A percentile compares a stretch with the other conserved stretches of the same genome.
These are phyloP conservation scores for Phytophthora kernoviae DNA, from an alignment of 352 stramenopile genomes.

Conservation along the genomic window DNA sequence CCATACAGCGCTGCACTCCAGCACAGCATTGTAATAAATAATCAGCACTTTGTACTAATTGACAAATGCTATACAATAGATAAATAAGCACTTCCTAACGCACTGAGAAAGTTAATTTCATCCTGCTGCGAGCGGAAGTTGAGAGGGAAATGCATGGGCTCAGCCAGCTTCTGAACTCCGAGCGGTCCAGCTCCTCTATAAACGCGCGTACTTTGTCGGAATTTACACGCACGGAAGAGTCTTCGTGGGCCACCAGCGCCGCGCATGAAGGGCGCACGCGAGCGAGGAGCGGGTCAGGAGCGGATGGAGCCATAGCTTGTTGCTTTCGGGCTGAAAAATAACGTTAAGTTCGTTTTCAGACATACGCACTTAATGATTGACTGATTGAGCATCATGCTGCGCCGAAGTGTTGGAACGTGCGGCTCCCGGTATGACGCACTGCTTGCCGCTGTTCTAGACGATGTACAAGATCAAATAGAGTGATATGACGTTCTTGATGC, in stretches of 20 bases:
- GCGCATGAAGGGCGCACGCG: slow-evolving; percentile 63
- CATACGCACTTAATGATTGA: slow-evolving; percentile 19
- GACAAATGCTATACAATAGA: not conserved
- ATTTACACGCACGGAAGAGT: slow-evolving; percentile 55
- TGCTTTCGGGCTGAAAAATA: slow-evolving; percentile 15
- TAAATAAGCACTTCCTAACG: slow-evolving; percentile 10
- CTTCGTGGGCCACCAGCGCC: slow-evolving; percentile 46
- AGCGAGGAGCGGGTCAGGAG: slow-evolving; percentile 34
- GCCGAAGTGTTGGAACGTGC: slow-evolving; percentile 17
- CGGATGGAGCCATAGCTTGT: slow-evolving; percentile 38
- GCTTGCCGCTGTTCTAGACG: not conserved
- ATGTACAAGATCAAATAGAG: slow-evolving; percentile 2
- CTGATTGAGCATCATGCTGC: slow-evolving; percentile 27
- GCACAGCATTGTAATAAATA: not conserved
- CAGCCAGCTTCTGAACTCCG: slow-evolving; percentile 54
- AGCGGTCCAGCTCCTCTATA: slow-evolving; percentile 51
- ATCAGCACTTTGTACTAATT: not conserved
- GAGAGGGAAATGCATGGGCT: slow-evolving; percentile 69
- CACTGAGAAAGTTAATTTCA: slow-evolving; percentile 82
- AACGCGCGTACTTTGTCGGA: slow-evolving; percentile 55
- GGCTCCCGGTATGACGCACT: slow-evolving; percentile 26
- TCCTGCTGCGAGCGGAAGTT: slow-evolving; percentile 76
- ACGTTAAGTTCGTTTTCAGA: slow-evolving; percentile 14
- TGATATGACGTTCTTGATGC: not conserved
- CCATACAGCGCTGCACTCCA: slow-evolving; percentile 53